Evolutionary conservation across 257 asterid species (phyloP), one percentile per base, ranked within the genome.

Genomic region (Solanum virginianum): DNA sequence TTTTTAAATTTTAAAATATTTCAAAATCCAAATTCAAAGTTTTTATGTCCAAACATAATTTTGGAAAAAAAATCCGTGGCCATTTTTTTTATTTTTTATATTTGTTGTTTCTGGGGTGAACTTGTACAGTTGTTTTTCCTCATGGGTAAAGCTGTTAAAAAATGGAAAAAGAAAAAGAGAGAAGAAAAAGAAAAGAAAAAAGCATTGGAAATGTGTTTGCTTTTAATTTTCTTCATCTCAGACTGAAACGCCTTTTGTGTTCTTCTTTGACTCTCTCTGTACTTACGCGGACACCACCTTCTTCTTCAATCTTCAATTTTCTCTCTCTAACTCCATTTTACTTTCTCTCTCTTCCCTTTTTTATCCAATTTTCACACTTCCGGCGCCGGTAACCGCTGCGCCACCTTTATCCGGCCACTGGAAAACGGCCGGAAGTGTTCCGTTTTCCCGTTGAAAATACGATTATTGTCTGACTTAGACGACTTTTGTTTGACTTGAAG

Each of bases 401-500:
- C 80, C 59, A 47, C 81, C 20, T 22, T 47, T 75, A 49, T 79
- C 36, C 70, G 75, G 86, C 63, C 56, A 72, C 70, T 74, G 80
- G 81, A 62, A 80, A 29, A 29, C 53, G 39, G 85, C 74, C 51
- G 72, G 63, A 17, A 32, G n/a, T 65, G 17, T 51, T 24, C 10
- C 6, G 13, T 18, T 17, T 69, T 15, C 70, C 15, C 18, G 41
- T 45, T 22, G 81, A 74, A 74, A 74, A 13, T 74, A 22, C 57
- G 39, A 75, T 49, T 75, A 75, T 49, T 51, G 83, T 53, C 53
- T 49, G 60, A 45, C 62, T 83, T 83, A 63, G 59, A 49, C 1
- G 79, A 82, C 59, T 82, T 63, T 18, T 47, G 53, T 82, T 62
- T 82, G 85, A 82, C 85, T 82, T 82, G 77, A 32, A 63, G 62